A percentile compares a stretch with the other conserved stretches of the same genome.
Conservation (phyloP, 768 basidiomycete genomes). For the Coprinopsis sp. region DNA sequence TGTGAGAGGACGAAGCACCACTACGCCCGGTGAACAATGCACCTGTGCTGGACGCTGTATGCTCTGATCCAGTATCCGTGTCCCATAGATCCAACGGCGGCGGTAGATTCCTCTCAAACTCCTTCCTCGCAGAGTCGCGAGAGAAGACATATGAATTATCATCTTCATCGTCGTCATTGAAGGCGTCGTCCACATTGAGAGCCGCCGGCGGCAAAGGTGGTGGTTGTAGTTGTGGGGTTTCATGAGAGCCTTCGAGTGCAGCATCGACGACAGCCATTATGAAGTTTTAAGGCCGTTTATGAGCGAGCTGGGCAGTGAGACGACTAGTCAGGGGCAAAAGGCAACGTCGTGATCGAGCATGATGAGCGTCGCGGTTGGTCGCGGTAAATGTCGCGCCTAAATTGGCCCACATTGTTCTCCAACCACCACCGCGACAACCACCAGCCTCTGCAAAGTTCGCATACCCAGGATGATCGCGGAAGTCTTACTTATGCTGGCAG, state of each 20-base stretch:
- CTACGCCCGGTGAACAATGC: conserved; percentile 23
- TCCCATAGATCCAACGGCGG: conserved; percentile 31
- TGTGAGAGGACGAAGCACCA: conserved; percentile 52
- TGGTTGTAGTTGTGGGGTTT: background rate
- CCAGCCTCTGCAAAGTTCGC: no score
- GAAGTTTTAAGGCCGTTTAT: no score
- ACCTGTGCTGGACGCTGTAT: conserved; percentile 28
- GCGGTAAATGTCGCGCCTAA: background rate
- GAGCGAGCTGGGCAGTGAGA: no score
- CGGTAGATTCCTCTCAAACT: conserved; percentile 46
- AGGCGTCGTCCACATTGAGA: conserved; percentile 59
- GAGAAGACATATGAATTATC: conserved; percentile 47
- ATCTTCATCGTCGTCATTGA: conserved; percentile 54
- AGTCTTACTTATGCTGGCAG: conserved; percentile 79
- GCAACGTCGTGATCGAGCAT: background rate
- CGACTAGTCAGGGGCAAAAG: no score
- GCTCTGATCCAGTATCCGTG: conserved; percentile 23
- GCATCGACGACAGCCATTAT: background rate
- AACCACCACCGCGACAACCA: conserved; percentile 5
- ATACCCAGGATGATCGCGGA: conserved; percentile 98
- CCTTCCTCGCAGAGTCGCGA: conserved; percentile 55
- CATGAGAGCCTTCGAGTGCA: background rate
- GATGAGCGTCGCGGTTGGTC: conserved; percentile 1
- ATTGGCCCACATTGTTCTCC: background rate
- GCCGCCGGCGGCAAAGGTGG: background rate